A percentile compares a stretch with the other conserved stretches of the same genome.
phyloP scores from a whole-genome alignment of 257 asterid genomes.

The Coffea eugenioides region DNA sequence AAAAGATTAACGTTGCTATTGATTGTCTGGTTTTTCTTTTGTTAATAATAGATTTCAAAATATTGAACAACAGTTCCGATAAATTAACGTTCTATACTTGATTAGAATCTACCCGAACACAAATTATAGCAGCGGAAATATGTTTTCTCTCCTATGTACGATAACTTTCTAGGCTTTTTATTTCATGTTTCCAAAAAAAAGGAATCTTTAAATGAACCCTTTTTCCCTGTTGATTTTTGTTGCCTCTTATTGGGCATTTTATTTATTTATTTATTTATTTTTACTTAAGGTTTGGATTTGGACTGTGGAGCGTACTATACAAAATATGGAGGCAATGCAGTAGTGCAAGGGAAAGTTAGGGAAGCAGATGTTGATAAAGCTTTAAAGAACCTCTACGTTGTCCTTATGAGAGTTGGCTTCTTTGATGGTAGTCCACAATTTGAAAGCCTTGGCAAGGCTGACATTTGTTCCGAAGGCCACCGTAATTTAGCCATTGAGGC shows the following conservation, averaged over 20 bases:
- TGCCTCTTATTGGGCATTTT: no score
- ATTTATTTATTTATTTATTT: not conserved
- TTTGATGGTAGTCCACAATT: conserved; percentile 42
- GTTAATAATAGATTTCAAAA: no score
- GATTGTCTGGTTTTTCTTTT: not conserved
- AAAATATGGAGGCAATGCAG: conserved; percentile 27
- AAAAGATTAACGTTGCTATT: no score
- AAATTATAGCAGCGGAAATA: no score
- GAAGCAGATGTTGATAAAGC: conserved; percentile 37
- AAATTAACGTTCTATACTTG: no score
- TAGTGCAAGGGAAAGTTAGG: conserved; percentile 32
- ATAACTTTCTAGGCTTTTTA: no score
- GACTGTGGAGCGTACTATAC: conserved; percentile 41
- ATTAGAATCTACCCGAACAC: no score
- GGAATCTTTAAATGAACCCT: no score
- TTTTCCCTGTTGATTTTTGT: no score
- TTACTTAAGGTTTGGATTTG: conserved; percentile 42
- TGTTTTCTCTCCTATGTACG: no score
- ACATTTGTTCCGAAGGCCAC: conserved; percentile 37
- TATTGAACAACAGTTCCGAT: no score
- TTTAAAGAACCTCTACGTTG: conserved; percentile 27
- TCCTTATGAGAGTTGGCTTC: conserved; percentile 33
- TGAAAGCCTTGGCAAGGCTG: conserved; percentile 28
- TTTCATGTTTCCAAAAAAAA: no score
- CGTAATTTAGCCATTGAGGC: conserved; percentile 42